Percentiles rank a stretch among this genome's conserved stretches.
phyloP scores from a whole-genome alignment of 192 early-diverging fungal species.

The Coemansia sp. region DNA sequence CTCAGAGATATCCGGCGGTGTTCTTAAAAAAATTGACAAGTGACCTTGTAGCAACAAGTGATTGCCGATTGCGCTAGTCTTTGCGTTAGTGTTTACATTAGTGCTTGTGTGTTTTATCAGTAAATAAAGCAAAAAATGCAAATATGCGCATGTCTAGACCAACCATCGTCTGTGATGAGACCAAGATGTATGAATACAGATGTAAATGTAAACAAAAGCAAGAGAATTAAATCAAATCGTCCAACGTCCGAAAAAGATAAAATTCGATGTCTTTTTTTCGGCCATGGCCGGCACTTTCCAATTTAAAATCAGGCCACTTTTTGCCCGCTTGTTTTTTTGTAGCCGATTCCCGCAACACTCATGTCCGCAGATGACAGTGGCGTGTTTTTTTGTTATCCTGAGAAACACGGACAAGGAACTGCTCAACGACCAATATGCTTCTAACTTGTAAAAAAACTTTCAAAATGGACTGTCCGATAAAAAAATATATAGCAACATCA shows the following conservation, averaged over 20 bases:
- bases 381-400: not conserved
- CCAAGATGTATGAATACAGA: not conserved
- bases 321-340: not conserved
- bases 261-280: not conserved
- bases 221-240: not conserved
- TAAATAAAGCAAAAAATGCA: no score
- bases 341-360: conserved; percentile 4
- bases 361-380: not conserved
- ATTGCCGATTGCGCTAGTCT: no score
- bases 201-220: not conserved
- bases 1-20: not conserved
- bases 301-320: not conserved
- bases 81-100: no score
- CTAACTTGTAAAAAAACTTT: not conserved
- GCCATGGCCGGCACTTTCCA: not conserved
- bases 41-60: not conserved
- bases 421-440: not conserved
- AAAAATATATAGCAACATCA: not conserved
- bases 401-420: not conserved
- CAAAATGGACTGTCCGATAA: not conserved
- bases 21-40: not conserved
- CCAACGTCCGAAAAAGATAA: not conserved
- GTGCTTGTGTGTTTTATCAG: no score
- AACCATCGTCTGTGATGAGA: not conserved
- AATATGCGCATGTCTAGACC: no score